A percentile compares a stretch with the other conserved stretches of the same genome.
Evolutionary conservation across 495 filamentous ascomycete genomes (phyloP).

Genomic region (Apodospora peruviana): DNA sequence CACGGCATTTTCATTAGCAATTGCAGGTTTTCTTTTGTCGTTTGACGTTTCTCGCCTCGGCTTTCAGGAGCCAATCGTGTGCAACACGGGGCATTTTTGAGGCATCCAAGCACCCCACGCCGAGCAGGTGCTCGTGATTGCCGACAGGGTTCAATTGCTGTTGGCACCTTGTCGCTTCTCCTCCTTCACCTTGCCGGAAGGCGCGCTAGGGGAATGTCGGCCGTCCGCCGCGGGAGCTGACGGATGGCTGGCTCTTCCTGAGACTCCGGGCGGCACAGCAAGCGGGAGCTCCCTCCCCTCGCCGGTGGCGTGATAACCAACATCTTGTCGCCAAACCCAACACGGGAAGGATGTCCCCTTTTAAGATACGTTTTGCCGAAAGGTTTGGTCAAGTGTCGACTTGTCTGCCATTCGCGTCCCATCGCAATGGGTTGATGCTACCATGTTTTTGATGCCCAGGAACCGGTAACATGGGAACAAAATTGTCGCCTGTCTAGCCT

Average conservation of each 20-base stretch:
- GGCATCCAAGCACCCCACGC: neutral
- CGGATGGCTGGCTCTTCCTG: neutral
- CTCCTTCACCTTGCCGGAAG: constrained; percentile 8
- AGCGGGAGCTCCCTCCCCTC: constrained; percentile 1
- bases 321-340: neutral
- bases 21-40: neutral
- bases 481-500: neutral
- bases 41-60: neutral
- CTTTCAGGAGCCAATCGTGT: neutral
- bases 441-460: neutral
- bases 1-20: neutral
- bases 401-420: neutral
- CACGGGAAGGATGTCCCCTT: neutral
- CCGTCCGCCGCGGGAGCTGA: neutral
- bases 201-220: constrained; percentile 5
- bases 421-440: neutral
- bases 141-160: neutral
- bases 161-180: neutral
- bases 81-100: neutral
- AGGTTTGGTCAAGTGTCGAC: too few species aligned
- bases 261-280: neutral
- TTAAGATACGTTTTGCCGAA: neutral
- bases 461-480: neutral
- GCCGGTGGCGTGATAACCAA: neutral
- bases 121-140: neutral